Evolutionary conservation across 306 rosid genomes (phyloP).

Genomic region (Vicia sativa): DNA sequence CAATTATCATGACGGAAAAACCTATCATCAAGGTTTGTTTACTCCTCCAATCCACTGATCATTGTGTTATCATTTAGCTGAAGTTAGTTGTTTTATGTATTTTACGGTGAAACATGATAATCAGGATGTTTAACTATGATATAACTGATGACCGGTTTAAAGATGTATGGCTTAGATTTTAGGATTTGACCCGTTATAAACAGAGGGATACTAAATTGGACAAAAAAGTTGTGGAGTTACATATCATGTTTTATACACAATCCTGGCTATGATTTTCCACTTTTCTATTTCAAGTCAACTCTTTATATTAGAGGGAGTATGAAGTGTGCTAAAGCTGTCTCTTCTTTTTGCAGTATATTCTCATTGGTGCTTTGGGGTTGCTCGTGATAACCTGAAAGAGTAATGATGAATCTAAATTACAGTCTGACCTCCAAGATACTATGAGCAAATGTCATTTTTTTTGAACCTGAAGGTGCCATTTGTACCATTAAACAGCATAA

Average conservation of each 20-base stretch:
- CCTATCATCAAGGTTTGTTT: slow-evolving; percentile 87
- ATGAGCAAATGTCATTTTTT: slow-evolving; percentile 25
- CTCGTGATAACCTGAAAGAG: slow-evolving; percentile 88
- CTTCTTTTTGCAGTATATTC: slow-evolving; percentile 71
- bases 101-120: neutral
- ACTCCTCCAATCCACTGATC: slow-evolving; percentile 1
- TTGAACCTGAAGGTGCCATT: slow-evolving; percentile 34
- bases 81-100: neutral
- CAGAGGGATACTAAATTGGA: neutral
- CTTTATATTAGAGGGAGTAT: neutral
- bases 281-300: slow-evolving; percentile 7
- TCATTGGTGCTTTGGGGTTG: slow-evolving; percentile 88
- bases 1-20: slow-evolving; percentile 92
- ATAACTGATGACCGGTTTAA: slow-evolving; percentile 9
- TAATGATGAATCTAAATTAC: slow-evolving; percentile 39
- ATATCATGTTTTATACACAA: neutral
- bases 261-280: neutral
- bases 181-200: neutral
- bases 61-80: slow-evolving; percentile 19
- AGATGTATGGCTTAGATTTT: slow-evolving; percentile 22
- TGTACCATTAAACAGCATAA: slow-evolving; percentile 43
- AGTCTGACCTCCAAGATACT: slow-evolving; percentile 19
- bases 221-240: neutral
- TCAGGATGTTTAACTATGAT: slow-evolving; percentile 5
- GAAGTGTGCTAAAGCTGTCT: slow-evolving; percentile 34